Base-by-base conservation (phyloP, 169 alveolate species). In the Cystoisospora suis region DNA sequence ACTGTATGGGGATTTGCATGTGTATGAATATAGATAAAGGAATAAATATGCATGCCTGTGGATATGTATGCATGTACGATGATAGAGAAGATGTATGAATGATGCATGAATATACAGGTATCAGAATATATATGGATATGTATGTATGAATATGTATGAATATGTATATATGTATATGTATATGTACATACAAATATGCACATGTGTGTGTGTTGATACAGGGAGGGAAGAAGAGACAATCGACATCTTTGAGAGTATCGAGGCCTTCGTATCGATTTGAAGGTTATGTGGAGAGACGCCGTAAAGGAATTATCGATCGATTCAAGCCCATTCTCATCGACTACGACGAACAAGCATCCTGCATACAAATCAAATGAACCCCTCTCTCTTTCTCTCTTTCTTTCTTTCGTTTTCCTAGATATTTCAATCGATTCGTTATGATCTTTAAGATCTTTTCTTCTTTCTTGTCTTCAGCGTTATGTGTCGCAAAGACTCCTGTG, bases 311-410 rank as follows among this genome's bases (percentile, higher is more conserved):
- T 53, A 20, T 72, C 34, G 81, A 53, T 44, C 36, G 79, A 12
- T 88, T 88, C 38, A 75, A 75, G 7, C 92, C 92, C 1, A 32
- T 88, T 59, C 56, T 58, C 75, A 75, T 88, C 53, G 92, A 88
- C 81, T 88, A 75, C 75, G 89, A 88, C 65, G 92, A 88, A 45
- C 92, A 77, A 72, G 92, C 92, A 32, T 88, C 88, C 75, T 88
- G 92, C 46, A 56, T 88, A 49, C 85, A 53, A 17, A 27, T 38
- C 53, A 38, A 34, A 15, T 72, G 45, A 61, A 38, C 75, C 75
- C 7, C 75, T 61, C 40, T 4, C 80, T 29, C 46, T 69, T 2
- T 69, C 34, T 69, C 42, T 69, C 75, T 4, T 15, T 4, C 75
- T 9, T 3, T 15, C 20, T 7, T 15, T 17, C 75, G 75, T 15